Conservation (phyloP, 192 early-diverging fungal species). For the Anaeromyces robustus region DNA sequence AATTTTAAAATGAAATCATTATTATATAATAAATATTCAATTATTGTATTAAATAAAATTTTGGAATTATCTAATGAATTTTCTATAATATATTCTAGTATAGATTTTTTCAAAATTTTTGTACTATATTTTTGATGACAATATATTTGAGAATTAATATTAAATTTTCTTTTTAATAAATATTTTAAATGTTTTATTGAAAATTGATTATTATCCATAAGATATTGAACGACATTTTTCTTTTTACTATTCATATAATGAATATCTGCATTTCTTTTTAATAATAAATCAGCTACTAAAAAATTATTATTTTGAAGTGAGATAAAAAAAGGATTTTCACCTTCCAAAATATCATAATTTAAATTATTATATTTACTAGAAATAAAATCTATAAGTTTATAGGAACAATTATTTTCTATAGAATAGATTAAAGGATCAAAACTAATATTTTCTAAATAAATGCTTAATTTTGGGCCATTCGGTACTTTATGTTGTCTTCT, state of each 20-base stretch:
- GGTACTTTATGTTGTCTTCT: not conserved
- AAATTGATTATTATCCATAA: not conserved
- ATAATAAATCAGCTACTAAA: not conserved
- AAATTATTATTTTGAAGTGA: not conserved
- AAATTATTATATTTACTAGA: not conserved
- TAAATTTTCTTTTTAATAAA: not conserved
- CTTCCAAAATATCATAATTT: not conserved
- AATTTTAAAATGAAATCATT: not conserved
- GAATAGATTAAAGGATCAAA: not conserved
- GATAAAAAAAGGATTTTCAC: not conserved
- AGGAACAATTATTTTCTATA: not conserved
- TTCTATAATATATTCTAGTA: not conserved
- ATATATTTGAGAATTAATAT: not conserved
- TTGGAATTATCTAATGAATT: not conserved
- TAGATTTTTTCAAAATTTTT: not conserved
- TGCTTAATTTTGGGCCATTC: not conserved
- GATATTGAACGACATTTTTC: not conserved
- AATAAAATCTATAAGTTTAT: not conserved
- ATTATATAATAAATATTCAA: not conserved
- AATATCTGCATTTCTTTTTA: not conserved
- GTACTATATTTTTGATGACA: too few species aligned
- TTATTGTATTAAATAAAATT: not conserved
- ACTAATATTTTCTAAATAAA: not conserved
- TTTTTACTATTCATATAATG: not conserved
- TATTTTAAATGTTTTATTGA: not conserved